Conservation (phyloP, 1,139 yeast species). For the Diutina sp. region DNA sequence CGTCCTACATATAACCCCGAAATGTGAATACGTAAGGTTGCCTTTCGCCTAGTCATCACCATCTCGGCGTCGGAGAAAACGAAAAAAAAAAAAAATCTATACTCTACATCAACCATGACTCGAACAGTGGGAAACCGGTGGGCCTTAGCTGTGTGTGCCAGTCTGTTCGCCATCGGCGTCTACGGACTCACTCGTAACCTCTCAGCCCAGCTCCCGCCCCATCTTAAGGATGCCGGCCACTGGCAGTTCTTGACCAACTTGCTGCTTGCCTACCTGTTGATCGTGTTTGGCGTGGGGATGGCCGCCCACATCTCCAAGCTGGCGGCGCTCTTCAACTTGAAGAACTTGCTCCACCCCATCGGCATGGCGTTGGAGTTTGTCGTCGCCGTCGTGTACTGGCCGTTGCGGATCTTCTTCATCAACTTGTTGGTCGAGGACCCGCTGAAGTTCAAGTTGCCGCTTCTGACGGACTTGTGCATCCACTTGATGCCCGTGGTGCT, state of each 20-base stretch:
- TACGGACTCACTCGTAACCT: constrained; percentile 14
- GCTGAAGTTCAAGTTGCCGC: constrained; percentile 22
- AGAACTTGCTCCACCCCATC: constrained; percentile 33
- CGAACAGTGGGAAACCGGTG: constrained; percentile 17
- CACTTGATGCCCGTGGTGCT: constrained; percentile 47
- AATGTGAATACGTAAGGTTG: neutral
- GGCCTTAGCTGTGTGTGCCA: constrained; percentile 13
- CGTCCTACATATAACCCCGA: neutral
- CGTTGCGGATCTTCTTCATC: constrained; percentile 38
- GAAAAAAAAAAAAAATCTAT: too few species aligned
- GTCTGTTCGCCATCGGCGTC: constrained; percentile 18
- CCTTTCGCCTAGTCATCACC: neutral
- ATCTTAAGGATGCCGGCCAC: constrained; percentile 42
- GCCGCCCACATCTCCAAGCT: constrained; percentile 23
- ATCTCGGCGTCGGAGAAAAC: neutral
- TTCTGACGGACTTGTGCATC: constrained; percentile 40
- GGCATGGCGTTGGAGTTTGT: constrained; percentile 45
- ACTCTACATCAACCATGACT: neutral
- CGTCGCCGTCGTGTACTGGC: constrained; percentile 57
- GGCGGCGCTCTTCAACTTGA: constrained; percentile 13
- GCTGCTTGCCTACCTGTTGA: constrained; percentile 34
- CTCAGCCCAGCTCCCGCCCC: constrained; percentile 28
- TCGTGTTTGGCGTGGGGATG: constrained; percentile 28
- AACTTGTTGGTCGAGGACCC: constrained; percentile 25
- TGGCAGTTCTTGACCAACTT: constrained; percentile 59